phyloP scores from a whole-genome alignment of 2,329 filamentous ascomycete species.

The Aspergillus oerlinghausenensis region DNA sequence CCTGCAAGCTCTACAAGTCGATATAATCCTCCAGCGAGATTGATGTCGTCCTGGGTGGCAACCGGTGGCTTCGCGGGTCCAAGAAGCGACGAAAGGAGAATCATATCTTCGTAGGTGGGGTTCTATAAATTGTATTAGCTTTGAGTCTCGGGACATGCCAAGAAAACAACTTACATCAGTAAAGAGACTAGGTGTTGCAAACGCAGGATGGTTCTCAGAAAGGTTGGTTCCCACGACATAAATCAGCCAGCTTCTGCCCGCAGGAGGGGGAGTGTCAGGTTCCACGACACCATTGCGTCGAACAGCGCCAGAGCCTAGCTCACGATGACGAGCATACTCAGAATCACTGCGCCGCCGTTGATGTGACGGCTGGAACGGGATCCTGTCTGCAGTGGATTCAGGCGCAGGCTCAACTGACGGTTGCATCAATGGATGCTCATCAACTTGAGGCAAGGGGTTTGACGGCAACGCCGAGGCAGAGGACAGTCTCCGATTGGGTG shows the following conservation, averaged over 20 bases:
- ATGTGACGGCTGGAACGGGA: constrained; percentile 40
- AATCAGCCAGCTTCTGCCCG: constrained; percentile 65
- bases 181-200: constrained; percentile 65
- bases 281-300: constrained; percentile 62
- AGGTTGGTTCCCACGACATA: constrained; percentile 68
- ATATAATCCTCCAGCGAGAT: constrained; percentile 58
- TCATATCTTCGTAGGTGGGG: constrained; percentile 69
- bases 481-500: constrained; percentile 44
- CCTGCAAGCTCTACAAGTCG: constrained; percentile 44
- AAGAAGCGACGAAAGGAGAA: constrained; percentile 61
- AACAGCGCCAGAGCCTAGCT: constrained; percentile 58
- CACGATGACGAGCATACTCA: constrained; percentile 51
- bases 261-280: constrained; percentile 48
- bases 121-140: constrained; percentile 34
- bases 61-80: constrained; percentile 66
- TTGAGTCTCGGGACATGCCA: background rate
- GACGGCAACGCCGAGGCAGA: constrained; percentile 43
- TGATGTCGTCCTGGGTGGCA: constrained; percentile 60
- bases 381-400: constrained; percentile 31
- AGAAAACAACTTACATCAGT: constrained; percentile 52
- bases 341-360: constrained; percentile 57
- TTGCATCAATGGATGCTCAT: constrained; percentile 35
- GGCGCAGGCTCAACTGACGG: constrained; percentile 33
- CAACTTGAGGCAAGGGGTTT: constrained; percentile 34
- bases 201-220: constrained; percentile 65